Evolutionary conservation across 139 green algal genomes (phyloP), one percentile per base, ranked within the genome.

Genomic region (Zygnema cylindricum): DNA sequence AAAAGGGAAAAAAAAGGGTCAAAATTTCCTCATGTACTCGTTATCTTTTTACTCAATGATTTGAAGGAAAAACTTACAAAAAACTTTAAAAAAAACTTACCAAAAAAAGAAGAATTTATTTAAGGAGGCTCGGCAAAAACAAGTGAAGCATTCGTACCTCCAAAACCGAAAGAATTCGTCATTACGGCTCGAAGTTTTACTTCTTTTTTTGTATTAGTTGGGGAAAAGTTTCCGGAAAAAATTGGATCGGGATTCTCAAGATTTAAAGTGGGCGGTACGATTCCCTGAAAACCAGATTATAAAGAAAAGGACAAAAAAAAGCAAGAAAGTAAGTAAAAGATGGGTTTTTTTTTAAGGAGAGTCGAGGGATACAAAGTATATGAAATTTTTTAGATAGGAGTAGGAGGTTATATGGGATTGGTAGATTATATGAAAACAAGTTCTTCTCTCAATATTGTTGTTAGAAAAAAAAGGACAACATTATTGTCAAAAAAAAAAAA

Each of bases 91-190:
- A n/a, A n/a, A n/a, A n/a, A n/a, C n/a, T n/a, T n/a, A n/a, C n/a
- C n/a, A n/a, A n/a, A n/a, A n/a, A n/a, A n/a, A n/a, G n/a, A n/a
- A n/a, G n/a, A n/a, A n/a, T n/a, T n/a, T n/a, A n/a, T n/a, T n/a
- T n/a, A 54, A 38, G 85, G 85, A 2, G 85, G 86, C 23, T 69
- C 38, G 21, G 86, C 69, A 63, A 98, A 96, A 41, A 97, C 75
- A 40, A 99, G 77, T 0, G 84, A 93, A 1, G 94, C 95, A 89
- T 99, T 99, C 1, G 94, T 97, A 32, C 97, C 97, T 0, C 97
- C 97, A 93, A 99, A 99, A 0, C 97, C 97, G 88, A 99, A 99
- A 25, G 94, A 96, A 92, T 99, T 99, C 71, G 92, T 95, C 76
- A 98, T 84, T 11, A 92, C 96, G 0, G 93, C 95, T 0, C 87